Conservation (phyloP, 805 yeast species). For the Myxozyma geophila region DNA sequence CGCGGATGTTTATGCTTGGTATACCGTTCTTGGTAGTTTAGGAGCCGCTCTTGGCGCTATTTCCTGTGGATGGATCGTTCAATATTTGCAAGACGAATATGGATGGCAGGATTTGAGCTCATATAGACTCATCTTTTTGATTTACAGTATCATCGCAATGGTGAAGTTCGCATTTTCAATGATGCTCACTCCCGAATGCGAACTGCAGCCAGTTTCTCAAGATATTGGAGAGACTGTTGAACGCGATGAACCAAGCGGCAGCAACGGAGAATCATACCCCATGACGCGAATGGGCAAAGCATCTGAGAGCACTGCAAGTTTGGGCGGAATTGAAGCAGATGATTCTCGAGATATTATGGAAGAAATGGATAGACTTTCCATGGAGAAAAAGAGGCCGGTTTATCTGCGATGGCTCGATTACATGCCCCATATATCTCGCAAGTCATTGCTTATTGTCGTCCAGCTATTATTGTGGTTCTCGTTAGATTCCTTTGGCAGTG, state of each 20-base stretch:
- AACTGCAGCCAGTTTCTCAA: conserved; percentile 44
- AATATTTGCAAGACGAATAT: conserved; percentile 49
- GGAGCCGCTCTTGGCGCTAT: conserved; percentile 75
- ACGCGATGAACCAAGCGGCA: conserved; percentile 1
- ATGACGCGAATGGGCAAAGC: conserved; percentile 8
- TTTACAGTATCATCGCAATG: conserved; percentile 37
- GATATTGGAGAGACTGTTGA: neutral
- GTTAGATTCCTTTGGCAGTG: conserved; percentile 85
- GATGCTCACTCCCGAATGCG: conserved; percentile 59
- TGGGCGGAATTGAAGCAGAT: conserved; percentile 4
- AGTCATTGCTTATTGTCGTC: conserved; percentile 36
- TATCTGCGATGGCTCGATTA: conserved; percentile 23
- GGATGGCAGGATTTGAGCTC: conserved; percentile 21
- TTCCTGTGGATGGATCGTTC: conserved; percentile 74
- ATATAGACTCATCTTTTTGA: conserved; percentile 30
- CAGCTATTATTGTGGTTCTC: conserved; percentile 55
- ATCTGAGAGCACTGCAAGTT: neutral
- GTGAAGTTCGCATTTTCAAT: conserved; percentile 58
- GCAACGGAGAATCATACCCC: conserved; percentile 13
- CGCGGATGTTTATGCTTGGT: conserved; percentile 64
- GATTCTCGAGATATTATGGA: conserved; percentile 20
- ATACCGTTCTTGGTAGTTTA: conserved; percentile 54
- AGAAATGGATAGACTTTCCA: conserved; percentile 18
- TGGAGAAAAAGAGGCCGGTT: conserved; percentile 11
- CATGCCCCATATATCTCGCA: conserved; percentile 20